Base-by-base conservation (phyloP, 2,329 filamentous ascomycete species). In the Penicillium sp. region DNA sequence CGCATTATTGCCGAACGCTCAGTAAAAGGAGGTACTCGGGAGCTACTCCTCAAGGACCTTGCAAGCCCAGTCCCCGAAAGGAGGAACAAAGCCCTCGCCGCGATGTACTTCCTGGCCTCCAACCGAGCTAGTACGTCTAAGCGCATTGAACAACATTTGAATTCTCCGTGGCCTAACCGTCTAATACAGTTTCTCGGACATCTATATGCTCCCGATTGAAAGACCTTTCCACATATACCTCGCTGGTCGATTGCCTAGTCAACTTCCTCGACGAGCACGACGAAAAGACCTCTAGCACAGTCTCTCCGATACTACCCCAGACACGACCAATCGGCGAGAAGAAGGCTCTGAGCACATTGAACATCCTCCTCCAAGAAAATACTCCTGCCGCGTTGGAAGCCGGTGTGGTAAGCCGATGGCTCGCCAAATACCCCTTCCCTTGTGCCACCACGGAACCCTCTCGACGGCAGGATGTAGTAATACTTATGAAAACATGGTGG, bases 401-500 rank as follows among this genome's bases (percentile, higher is more conserved):
- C 44, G 83, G 84, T 7, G 86, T 93, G 64, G 83, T 93, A 45
- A 87, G 89, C 63, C 87, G 86, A 60, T 93, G 91, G 91, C 83
- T 93, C n/a, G 84, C 82, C 38, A 87, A 86, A 68, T 91, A 93
- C 73, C 85, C 87, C 7, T 93, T 83, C 54, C 80, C 90, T 81
- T 90, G 90, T 21, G 78, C 82, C 19, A 77, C 76, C 1, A 77
- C 83, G 2, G 82, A 85, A 58, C 84, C 87, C 57, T 75, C 76
- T 23, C 76, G 76, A 30, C 72, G 73, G 46, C 73, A 73, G 52
- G 78, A 80, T 62, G 74, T 81, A 26, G 73, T 78, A 11, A 70
- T 73, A 21, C 71, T 81, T 0, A 77, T 80, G 71, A 77, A 76
- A 56, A 73, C 73, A 19, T 81, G 76, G 74, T 78, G 73, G 70